A percentile compares a stretch with the other conserved stretches of the same genome.
Evolutionary conservation across 2,329 filamentous ascomycete genomes (phyloP).

Genomic region (Fusarium piperis): DNA sequence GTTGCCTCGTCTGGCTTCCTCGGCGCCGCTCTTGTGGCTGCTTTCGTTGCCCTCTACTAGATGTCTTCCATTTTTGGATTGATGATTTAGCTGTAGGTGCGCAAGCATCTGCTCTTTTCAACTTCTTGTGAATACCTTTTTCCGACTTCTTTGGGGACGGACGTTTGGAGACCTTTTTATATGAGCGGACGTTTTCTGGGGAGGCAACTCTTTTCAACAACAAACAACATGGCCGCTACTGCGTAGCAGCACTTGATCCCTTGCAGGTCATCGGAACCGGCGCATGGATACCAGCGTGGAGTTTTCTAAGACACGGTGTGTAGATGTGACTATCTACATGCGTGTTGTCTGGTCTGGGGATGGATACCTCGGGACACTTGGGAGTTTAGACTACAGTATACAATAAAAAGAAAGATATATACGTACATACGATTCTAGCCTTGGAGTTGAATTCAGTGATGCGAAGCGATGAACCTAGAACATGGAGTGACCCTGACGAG

Average conservation of each 20-base stretch:
- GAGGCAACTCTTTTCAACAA: constrained; percentile 25
- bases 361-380: constrained; percentile 30
- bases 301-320: constrained; percentile 36
- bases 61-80: not conserved
- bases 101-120: constrained; percentile 1
- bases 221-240: constrained; percentile 20
- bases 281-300: constrained; percentile 40
- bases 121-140: constrained; percentile 38
- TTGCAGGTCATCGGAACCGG: constrained; percentile 40
- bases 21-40: constrained; percentile 52
- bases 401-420: not conserved
- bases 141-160: constrained; percentile 42
- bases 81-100: constrained; percentile 3
- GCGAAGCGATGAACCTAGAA: not conserved
- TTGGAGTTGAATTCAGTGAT: constrained; percentile 6
- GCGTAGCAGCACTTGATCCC: constrained; percentile 31
- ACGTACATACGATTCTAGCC: not conserved
- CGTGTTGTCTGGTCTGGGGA: constrained; percentile 26
- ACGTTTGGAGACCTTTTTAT: constrained; percentile 42
- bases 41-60: constrained; percentile 51
- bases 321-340: constrained; percentile 9
- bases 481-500: not conserved
- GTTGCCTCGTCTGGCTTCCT: constrained; percentile 53
- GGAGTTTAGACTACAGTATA: constrained; percentile 23
- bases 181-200: constrained; percentile 24